Percentiles rank a stretch among this genome's conserved stretches.
Evolutionary conservation across 257 asterid genomes (phyloP).

Genomic region (Nicotiana tabacum): DNA sequence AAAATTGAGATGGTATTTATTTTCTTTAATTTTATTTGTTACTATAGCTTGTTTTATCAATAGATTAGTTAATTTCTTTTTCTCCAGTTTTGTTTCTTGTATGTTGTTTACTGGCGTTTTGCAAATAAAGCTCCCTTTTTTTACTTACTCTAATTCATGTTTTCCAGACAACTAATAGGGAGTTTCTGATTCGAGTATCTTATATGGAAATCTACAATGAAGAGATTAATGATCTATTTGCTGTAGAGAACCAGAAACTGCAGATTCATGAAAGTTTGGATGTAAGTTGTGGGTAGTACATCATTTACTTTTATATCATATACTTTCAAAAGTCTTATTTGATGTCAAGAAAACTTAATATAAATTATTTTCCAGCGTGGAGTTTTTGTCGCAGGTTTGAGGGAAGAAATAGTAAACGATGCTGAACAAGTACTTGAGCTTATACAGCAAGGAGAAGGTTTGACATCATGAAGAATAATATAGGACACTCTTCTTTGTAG

Average conservation of each 20-base stretch:
- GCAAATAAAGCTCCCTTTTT: not conserved
- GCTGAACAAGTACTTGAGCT: constrained; percentile 88
- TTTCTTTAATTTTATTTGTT: not conserved
- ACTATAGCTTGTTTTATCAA: not conserved
- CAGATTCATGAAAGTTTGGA: constrained; percentile 98
- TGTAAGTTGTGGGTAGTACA: constrained; percentile 35
- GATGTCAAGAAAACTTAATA: constrained; percentile 7
- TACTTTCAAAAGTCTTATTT: not conserved
- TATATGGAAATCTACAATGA: constrained; percentile 98
- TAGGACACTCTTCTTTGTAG: not conserved
- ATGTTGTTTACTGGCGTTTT: not conserved
- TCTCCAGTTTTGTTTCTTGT: not conserved
- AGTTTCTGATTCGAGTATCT: constrained; percentile 88
- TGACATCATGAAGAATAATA: constrained; percentile 18
- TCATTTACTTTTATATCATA: not conserved
- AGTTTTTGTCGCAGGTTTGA: constrained; percentile 93
- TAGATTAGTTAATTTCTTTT: not conserved
- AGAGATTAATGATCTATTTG: constrained; percentile 87
- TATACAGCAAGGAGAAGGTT: constrained; percentile 93
- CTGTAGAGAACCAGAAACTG: constrained; percentile 86
- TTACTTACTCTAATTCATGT: constrained; percentile 10
- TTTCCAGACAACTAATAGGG: constrained; percentile 63
- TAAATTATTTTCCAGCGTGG: constrained; percentile 64
- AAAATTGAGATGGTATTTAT: constrained; percentile 59
- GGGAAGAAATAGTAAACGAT: constrained; percentile 86